Evolutionary conservation across 1,139 yeast genomes (phyloP).

Genomic region (Pichia sp.): DNA sequence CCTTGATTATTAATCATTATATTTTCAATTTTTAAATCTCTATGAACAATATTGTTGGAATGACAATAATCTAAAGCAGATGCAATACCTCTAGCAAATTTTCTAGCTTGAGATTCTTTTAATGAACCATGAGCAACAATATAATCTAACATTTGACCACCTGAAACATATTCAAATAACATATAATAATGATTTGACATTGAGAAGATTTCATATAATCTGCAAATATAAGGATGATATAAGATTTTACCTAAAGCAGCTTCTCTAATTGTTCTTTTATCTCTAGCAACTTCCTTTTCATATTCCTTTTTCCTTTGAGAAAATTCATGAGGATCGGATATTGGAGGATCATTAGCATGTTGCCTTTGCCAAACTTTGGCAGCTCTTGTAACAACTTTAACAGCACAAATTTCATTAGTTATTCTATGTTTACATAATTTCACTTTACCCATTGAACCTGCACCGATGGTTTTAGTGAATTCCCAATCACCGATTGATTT

Average conservation of each 20-base stretch:
- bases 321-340: constrained; percentile 48
- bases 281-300: constrained; percentile 86
- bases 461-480: constrained; percentile 89
- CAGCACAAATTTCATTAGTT: constrained; percentile 81
- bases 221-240: constrained; percentile 88
- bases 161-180: constrained; percentile 94
- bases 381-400: constrained; percentile 75
- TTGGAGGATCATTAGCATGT: constrained; percentile 63
- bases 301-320: constrained; percentile 62
- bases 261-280: constrained; percentile 86
- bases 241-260: constrained; percentile 88
- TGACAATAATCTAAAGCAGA: constrained; percentile 93
- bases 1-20: constrained; percentile 92
- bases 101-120: constrained; percentile 89
- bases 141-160: constrained; percentile 96
- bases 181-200: constrained; percentile 97
- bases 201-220: constrained; percentile 87
- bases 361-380: constrained; percentile 71
- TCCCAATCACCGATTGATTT: constrained; percentile 96
- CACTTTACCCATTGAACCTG: constrained; percentile 99
- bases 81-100: constrained; percentile 94
- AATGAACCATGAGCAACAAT: constrained; percentile 94
- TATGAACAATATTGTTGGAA: constrained; percentile 87
- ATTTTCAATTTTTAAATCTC: constrained; percentile 94
- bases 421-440: constrained; percentile 82